Percentiles rank a stretch among this genome's conserved stretches.
phyloP scores from a whole-genome alignment of 345 rosid genomes.

The Isatis tinctoria region DNA sequence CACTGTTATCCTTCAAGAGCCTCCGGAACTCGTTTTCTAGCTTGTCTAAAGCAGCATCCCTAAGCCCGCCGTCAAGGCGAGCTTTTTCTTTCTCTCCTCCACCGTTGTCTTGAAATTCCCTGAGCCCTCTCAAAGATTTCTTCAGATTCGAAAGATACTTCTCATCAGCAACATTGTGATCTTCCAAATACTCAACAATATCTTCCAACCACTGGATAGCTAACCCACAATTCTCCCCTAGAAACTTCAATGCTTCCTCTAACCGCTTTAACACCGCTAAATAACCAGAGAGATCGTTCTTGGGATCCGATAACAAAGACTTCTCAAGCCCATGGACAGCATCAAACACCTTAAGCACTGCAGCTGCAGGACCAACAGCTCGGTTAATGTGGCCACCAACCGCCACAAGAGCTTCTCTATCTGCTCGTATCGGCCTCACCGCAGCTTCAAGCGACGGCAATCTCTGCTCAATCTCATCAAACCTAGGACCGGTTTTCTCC shows the following conservation, averaged over 20 bases:
- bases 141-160: constrained; percentile 65
- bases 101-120: constrained; percentile 47
- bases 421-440: constrained; percentile 89
- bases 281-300: constrained; percentile 74
- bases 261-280: constrained; percentile 81
- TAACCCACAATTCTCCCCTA: constrained; percentile 90
- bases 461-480: constrained; percentile 73
- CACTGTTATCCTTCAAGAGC: constrained; percentile 77
- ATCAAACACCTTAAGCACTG: constrained; percentile 97
- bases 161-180: constrained; percentile 74
- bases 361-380: constrained; percentile 98
- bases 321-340: constrained; percentile 96
- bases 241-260: constrained; percentile 86
- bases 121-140: constrained; percentile 56
- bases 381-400: constrained; percentile 96
- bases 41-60: constrained; percentile 77
- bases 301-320: constrained; percentile 80
- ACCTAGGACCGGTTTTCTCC: constrained; percentile 63
- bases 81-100: constrained; percentile 28
- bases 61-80: constrained; percentile 80
- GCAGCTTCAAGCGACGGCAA: constrained; percentile 75
- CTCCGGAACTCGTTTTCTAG: constrained; percentile 70
- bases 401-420: constrained; percentile 73
- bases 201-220: constrained; percentile 99
- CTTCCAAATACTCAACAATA: constrained; percentile 92